Conservation (phyloP, 2,329 filamentous ascomycete genomes). For the Cordyceps fumosorosea region DNA sequence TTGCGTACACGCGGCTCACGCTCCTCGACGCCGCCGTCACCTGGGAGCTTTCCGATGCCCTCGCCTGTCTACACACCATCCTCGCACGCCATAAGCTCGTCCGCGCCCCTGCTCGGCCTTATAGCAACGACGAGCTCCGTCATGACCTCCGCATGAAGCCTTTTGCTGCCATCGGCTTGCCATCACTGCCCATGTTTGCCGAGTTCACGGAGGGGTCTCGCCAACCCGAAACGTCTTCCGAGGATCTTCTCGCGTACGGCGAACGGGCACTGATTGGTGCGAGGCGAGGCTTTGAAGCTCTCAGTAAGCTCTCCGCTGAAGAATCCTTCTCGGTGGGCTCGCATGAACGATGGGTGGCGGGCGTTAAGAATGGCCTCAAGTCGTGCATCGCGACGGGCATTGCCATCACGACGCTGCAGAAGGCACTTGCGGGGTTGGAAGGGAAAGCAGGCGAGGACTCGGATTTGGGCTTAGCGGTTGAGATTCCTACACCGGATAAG, state of each 20-base stretch:
- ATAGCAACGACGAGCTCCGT: slow-evolving; percentile 59
- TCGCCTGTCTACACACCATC: slow-evolving; percentile 58
- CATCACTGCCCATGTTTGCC: slow-evolving; percentile 58
- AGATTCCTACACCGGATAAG: slow-evolving; percentile 45
- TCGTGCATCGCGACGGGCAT: slow-evolving; percentile 67
- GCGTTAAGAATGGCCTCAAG: slow-evolving; percentile 55
- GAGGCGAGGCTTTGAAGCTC: slow-evolving; percentile 49
- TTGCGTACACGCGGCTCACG: slow-evolving; percentile 51
- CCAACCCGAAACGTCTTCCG: slow-evolving; percentile 32
- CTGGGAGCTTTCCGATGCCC: slow-evolving; percentile 47
- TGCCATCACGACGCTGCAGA: slow-evolving; percentile 53
- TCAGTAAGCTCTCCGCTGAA: slow-evolving; percentile 43
- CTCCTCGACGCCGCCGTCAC: slow-evolving; percentile 60
- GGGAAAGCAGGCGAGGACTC: slow-evolving; percentile 11
- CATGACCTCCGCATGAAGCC: slow-evolving; percentile 86
- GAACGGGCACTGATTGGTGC: slow-evolving; percentile 40
- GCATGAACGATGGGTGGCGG: slow-evolving; percentile 55
- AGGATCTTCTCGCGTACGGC: slow-evolving; percentile 38
- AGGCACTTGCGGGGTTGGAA: slow-evolving; percentile 33
- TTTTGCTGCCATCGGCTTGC: slow-evolving; percentile 62
- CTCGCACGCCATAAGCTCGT: slow-evolving; percentile 54
- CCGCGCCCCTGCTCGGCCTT: slow-evolving; percentile 48
- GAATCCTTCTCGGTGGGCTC: slow-evolving; percentile 51
- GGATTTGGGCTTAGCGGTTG: slow-evolving; percentile 36
- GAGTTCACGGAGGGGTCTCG: slow-evolving; percentile 45